A percentile compares a stretch with the other conserved stretches of the same genome.
These are phyloP conservation scores for Vanderwaltozyma tropicalis DNA, from an alignment of 805 yeast genomes.

Conservation along the genomic window DNA sequence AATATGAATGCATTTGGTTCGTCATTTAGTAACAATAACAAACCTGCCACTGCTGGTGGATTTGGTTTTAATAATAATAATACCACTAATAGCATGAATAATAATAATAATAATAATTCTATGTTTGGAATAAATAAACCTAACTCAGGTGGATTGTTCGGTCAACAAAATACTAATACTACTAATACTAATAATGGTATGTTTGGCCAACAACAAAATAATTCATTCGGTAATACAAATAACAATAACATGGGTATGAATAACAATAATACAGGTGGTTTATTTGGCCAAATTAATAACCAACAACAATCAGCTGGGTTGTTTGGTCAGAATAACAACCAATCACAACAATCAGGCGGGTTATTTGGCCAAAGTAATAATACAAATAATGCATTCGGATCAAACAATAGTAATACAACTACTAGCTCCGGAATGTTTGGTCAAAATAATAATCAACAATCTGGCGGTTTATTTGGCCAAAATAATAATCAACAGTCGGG, in stretches of 20 bases:
- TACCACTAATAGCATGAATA: conserved; percentile 5
- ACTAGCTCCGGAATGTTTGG: too few relatives aligned
- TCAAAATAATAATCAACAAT: conserved; percentile 5
- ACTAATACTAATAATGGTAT: conserved; percentile 10
- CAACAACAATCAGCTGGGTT: conserved; percentile 17
- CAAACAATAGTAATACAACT: not conserved
- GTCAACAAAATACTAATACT: conserved; percentile 7
- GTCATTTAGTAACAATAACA: conserved; percentile 24
- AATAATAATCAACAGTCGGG: conserved; percentile 20
- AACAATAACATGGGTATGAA: conserved; percentile 15
- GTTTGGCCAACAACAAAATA: conserved; percentile 14
- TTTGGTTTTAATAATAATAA: conserved; percentile 23
- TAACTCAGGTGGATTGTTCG: conserved; percentile 20
- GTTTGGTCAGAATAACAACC: conserved; percentile 31
- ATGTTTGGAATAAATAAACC: conserved; percentile 32
- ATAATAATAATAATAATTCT: conserved; percentile 16
- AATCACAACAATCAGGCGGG: conserved; percentile 19
- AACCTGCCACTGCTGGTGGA: conserved; percentile 9
- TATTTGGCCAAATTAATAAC: conserved; percentile 30
- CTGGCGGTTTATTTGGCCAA: conserved; percentile 33
- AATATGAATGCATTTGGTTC: conserved; percentile 17
- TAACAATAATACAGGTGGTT: conserved; percentile 14
- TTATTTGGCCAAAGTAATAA: conserved; percentile 23
- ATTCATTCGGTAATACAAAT: conserved; percentile 7
- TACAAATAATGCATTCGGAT: not conserved